Evolutionary conservation across 495 filamentous ascomycete genomes (phyloP), one percentile per base, ranked within the genome.

Genomic region (Chaetomium fimeti): DNA sequence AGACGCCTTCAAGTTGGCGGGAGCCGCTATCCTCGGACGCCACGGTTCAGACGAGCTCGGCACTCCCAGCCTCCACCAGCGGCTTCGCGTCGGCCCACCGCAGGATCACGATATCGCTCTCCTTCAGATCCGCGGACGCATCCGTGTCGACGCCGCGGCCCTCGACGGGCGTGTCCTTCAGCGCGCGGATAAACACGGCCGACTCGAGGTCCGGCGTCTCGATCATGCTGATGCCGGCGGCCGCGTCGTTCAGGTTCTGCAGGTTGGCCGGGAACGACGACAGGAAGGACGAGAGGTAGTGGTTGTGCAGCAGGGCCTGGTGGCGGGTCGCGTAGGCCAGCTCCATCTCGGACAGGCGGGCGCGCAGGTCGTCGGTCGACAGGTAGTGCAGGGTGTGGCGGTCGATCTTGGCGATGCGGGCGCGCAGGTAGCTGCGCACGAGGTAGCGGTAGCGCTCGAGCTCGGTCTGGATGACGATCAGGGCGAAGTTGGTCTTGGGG

Each of bases 391-490:
- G 82, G 32, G 85, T 81, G 74, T 89, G 84, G 47, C 82, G 83
- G 71, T 92, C 88, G 70, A 92, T 91, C 83, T 98, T 98, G 22
- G 91, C 83, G 47, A 98, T 87, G 32, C 94, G 82, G n/a, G 89
- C 85, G 54, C 94, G 84, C 48, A 98, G 81, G 64, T 91, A 88
- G n/a, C 87, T 89, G 62, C 94, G 86, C 42, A 97, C 82, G 42
- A 98, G 81, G 72, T 89, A 98, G 79, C 96, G 96, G 75, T 89
- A 93, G 45, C 94, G 82, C 75, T 96, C 90, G 56, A 98, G 86
- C 80, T 98, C 94, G 28, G 95, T 98, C 80, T 98, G 94, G 61
- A 97, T 87, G 66, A 98, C 88, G 53, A 97, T 95, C 68, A 98
- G 88, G 66, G 83, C 85, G 73, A 98, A 95, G 75, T 95, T 97